A percentile compares a stretch with the other conserved stretches of the same genome.
These are phyloP conservation scores for Chiua virens DNA, from an alignment of 768 basidiomycete species.

Conservation along the genomic window DNA sequence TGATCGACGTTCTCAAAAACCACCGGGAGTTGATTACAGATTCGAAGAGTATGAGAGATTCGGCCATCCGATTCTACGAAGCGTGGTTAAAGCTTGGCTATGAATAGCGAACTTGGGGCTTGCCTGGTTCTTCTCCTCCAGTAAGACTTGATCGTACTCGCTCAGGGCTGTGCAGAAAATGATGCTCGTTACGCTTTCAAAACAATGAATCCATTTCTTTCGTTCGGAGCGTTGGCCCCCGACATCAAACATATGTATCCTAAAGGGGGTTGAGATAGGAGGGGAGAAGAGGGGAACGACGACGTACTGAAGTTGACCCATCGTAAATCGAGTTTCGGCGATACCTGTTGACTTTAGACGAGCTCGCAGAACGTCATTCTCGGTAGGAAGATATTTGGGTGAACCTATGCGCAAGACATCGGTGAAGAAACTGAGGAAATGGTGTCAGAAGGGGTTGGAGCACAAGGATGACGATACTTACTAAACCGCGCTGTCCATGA, in stretches of 20 bases:
- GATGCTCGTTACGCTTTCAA: constrained; percentile 78
- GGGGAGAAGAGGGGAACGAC: rapidly evolving
- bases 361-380: constrained; percentile 85
- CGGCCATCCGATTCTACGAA: constrained; percentile 68
- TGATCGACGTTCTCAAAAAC: constrained; percentile 68
- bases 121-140: constrained; percentile 51
- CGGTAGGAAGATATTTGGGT: constrained; percentile 80
- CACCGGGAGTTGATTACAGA: constrained; percentile 78
- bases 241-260: constrained; percentile 75
- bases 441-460: background rate
- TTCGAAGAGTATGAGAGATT: constrained; percentile 74
- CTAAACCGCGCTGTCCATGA: constrained; percentile 96
- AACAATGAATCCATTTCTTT: constrained; percentile 82
- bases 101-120: background rate
- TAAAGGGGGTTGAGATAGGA: constrained; percentile 6
- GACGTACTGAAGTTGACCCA: constrained; percentile 63
- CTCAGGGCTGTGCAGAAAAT: constrained; percentile 76
- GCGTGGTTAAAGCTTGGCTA: background rate
- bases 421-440: constrained; percentile 68
- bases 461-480: constrained; percentile 38
- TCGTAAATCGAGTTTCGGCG: constrained; percentile 78
- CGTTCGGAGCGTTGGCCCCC: constrained; percentile 80
- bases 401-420: constrained; percentile 82
- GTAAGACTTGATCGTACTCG: constrained; percentile 72
- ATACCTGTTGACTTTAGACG: constrained; percentile 89